phyloP scores from a whole-genome alignment of 441 rosid species.

The Erodium moschatum region DNA sequence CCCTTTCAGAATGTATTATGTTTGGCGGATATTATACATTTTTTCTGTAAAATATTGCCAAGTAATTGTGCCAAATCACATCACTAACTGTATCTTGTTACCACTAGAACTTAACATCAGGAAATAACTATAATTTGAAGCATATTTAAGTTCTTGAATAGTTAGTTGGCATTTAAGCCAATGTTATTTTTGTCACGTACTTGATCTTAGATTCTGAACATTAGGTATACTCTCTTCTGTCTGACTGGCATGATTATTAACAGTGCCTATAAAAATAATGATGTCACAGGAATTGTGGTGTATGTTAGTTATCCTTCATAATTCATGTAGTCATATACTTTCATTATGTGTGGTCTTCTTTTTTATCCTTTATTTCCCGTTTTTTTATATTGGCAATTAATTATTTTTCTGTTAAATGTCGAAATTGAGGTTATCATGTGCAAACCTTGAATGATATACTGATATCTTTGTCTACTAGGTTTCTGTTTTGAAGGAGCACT shows the following conservation, averaged over 20 bases:
- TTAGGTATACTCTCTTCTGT: not conserved
- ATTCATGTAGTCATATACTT: not conserved
- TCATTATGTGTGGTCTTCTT: not conserved
- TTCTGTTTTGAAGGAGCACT: constrained; percentile 58
- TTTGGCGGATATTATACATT: not conserved
- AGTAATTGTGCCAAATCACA: not conserved
- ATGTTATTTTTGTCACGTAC: not conserved
- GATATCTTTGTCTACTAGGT: constrained; percentile 36
- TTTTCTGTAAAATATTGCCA: not conserved
- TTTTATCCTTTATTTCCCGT: not conserved
- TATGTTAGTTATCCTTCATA: not conserved
- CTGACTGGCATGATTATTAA: not conserved
- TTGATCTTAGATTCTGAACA: not conserved
- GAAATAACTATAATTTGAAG: not conserved
- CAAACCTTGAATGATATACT: constrained; percentile 8
- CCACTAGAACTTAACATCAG: not conserved
- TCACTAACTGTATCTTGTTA: not conserved
- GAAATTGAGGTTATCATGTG: not conserved
- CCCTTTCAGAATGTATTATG: not conserved
- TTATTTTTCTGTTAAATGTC: not conserved
- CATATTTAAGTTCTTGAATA: not conserved
- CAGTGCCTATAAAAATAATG: not conserved
- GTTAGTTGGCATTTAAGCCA: not conserved
- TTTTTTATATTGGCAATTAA: too few relatives aligned
- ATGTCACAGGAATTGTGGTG: not conserved